Evolutionary conservation across 2,329 filamentous ascomycete genomes (phyloP), one percentile per base, ranked within the genome.

Genomic region (Pestalotiopsis fici): DNA sequence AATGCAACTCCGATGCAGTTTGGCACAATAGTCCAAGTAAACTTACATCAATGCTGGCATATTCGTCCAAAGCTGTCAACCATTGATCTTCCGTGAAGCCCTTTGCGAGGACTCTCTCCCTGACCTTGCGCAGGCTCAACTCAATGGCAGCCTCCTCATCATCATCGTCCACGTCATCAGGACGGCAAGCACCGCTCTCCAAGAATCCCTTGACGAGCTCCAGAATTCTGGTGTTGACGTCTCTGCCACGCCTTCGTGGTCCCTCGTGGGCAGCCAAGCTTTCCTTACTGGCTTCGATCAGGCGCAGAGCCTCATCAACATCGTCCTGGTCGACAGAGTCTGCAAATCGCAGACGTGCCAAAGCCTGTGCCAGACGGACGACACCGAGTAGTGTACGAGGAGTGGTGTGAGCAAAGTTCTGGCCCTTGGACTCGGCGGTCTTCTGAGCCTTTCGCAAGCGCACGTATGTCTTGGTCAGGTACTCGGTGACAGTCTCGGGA

Each of bases 11-110:
- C 9, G 35, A 39, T 28, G 21, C 9, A 6, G 9, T 15, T 15
- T 35, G 56, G 3, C 13, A 54, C 43, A 61, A 2, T 28, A 66
- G 23, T 7, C 15, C 23, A 21, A 15, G 76, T 71, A 60, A n/a
- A 91, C 95, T 93, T 85, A 98, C 96, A 84, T 97, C 93, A 69
- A 97, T 83, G 71, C 88, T 85, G 2, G 93, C 91, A 81, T 99
- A 98, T 83, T 97, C 95, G 70, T 97, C 91, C 77, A 99, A 86
- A 23, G 95, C 91, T 72, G 88, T 88, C 75, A 93, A 86, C 83
- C 97, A 94, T 80, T 99, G 95, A 80, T 98, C 94, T 71, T 94
- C 91, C 0, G 95, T 99, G 80, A 98, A 99, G 2, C 96, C 96
- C 87, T 97, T 98, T 65, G 95, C 96, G 74, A 98, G 86, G 35